These are phyloP conservation scores for Clarkia xantiana DNA, from an alignment of 345 rosid species.

Conservation along the genomic window DNA sequence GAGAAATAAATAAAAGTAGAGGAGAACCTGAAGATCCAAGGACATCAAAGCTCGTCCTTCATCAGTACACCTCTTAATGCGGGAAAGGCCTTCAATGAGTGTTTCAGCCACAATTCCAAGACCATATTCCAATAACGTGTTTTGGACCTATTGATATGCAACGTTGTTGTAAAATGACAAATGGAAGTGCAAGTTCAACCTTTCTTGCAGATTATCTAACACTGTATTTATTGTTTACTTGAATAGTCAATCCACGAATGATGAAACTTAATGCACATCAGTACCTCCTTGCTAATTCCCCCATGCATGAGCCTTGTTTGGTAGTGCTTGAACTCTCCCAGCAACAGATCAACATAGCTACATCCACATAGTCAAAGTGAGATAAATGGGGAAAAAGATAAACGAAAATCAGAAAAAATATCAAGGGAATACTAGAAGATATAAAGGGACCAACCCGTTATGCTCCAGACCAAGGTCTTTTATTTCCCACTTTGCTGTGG, in stretches of 20 bases:
- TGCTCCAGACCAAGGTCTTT: slow-evolving; percentile 97
- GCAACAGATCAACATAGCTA: slow-evolving; percentile 89
- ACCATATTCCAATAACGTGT: slow-evolving; percentile 59
- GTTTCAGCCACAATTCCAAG: slow-evolving; percentile 82
- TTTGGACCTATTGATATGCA: slow-evolving; percentile 44
- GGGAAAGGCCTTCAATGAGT: slow-evolving; percentile 83
- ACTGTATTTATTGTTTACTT: background rate
- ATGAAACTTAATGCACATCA: background rate
- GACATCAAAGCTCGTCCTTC: slow-evolving; percentile 97
- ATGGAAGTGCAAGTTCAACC: too few species aligned
- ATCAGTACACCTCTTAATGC: slow-evolving; percentile 83
- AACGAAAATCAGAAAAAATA: background rate
- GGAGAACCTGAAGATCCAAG: slow-evolving; percentile 75
- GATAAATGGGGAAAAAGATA: slow-evolving; percentile 1
- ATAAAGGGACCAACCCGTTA: slow-evolving; percentile 65
- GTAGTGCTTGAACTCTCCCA: slow-evolving; percentile 94
- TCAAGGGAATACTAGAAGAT: background rate
- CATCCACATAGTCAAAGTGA: slow-evolving; percentile 1
- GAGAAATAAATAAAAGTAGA: background rate
- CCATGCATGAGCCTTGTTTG: slow-evolving; percentile 89
- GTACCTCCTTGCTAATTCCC: slow-evolving; percentile 84
- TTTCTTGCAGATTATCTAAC: too few species aligned
- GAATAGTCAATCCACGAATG: background rate
- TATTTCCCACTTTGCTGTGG: slow-evolving; percentile 90
- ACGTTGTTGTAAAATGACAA: too few species aligned